A percentile compares a stretch with the other conserved stretches of the same genome.
Evolutionary conservation across 768 basidiomycete genomes (phyloP).

Genomic region (Podaxis mareebaensis): DNA sequence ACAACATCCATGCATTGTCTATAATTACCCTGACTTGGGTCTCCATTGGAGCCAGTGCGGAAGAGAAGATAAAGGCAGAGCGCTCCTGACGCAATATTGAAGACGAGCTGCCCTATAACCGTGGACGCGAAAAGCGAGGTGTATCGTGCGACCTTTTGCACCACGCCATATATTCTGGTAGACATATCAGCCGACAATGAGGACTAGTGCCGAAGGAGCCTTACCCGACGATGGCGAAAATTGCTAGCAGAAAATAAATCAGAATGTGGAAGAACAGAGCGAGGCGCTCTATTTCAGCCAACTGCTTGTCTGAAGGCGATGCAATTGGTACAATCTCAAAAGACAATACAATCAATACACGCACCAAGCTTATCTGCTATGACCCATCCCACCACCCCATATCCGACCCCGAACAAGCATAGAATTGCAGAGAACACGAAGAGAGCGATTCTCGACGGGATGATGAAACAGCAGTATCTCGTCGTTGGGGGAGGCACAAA

Average conservation of each 20-base stretch:
- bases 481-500: neutral
- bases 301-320: slow-evolving; percentile 11
- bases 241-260: slow-evolving; percentile 18
- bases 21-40: neutral
- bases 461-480: slow-evolving; percentile 4
- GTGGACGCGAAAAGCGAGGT: slow-evolving; percentile 22
- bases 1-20: slow-evolving; percentile 11
- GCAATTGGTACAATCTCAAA: neutral
- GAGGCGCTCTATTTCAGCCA: slow-evolving; percentile 21
- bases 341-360: neutral
- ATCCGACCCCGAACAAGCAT: slow-evolving; percentile 11
- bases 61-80: slow-evolving; percentile 30
- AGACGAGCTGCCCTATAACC: slow-evolving; percentile 28
- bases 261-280: slow-evolving; percentile 24
- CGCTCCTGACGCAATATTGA: slow-evolving; percentile 29
- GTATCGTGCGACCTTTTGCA: slow-evolving; percentile 13
- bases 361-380: slow-evolving; percentile 17
- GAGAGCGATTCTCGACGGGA: slow-evolving; percentile 19
- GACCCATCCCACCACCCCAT: slow-evolving; percentile 15
- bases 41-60: slow-evolving; percentile 11
- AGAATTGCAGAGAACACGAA: slow-evolving; percentile 12
- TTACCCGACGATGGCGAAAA: slow-evolving; percentile 23
- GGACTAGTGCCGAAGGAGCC: neutral
- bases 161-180: slow-evolving; percentile 22
- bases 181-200: neutral